phyloP scores from a whole-genome alignment of 441 rosid species.

The Aleurites moluccanus region DNA sequence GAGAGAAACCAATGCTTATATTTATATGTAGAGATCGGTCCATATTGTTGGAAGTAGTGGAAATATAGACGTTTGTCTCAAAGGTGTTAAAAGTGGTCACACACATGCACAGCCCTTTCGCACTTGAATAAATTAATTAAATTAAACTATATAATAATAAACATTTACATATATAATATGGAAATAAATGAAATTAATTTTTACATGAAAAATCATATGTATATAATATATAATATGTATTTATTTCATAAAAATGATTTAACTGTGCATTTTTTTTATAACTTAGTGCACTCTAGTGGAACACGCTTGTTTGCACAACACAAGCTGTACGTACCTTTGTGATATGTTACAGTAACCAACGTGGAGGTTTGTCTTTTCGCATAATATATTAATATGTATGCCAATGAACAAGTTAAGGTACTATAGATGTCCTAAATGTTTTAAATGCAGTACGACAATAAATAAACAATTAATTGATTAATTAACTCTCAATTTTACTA shows the following conservation, averaged over 20 bases:
- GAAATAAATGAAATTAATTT: background rate
- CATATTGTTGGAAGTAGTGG: slow-evolving; percentile 3
- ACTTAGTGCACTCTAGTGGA: slow-evolving; percentile 43
- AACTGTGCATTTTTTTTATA: too few species aligned
- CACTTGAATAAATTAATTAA: slow-evolving; percentile 11
- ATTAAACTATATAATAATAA: background rate
- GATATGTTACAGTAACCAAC: background rate
- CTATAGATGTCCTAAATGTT: background rate
- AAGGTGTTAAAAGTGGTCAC: slow-evolving; percentile 16
- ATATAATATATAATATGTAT: too few species aligned
- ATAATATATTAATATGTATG: background rate
- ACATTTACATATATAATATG: background rate
- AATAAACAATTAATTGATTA: too few species aligned
- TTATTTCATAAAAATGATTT: too few species aligned
- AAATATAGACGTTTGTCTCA: background rate
- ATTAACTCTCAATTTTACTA: too few species aligned
- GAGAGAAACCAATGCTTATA: slow-evolving; percentile 25
- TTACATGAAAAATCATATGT: too few species aligned
- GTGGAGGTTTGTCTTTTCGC: slow-evolving; percentile 31
- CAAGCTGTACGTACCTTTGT: slow-evolving; percentile 11
- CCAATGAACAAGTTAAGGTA: background rate
- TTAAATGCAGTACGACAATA: too few species aligned
- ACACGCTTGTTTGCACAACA: slow-evolving; percentile 47
- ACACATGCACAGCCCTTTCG: background rate
- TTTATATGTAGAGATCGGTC: background rate